Evolutionary conservation across 495 filamentous ascomycete genomes (phyloP), one percentile per base, ranked within the genome.

Genomic region (Penicillium canariense): DNA sequence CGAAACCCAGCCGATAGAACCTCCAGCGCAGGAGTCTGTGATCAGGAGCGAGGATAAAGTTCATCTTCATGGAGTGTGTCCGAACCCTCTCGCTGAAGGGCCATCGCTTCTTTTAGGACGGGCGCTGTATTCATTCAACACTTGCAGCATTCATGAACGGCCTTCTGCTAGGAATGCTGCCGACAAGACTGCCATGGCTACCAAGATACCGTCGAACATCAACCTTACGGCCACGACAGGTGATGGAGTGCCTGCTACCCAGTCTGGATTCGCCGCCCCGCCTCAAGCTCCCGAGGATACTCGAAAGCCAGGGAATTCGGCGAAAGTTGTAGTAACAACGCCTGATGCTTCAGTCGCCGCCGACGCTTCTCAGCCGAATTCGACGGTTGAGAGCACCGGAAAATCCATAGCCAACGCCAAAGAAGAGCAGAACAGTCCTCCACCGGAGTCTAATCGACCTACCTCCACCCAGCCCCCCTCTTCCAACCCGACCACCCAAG

Each of bases 401-500:
- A 68, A 64, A 44, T 28, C 59, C 12, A 61, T 53, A 1, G 39
- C 17, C 20, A 55, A 56, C 17, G 18, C 60, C 12, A 75, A 70
- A 57, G 68, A 75, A 32, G 71, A 73, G 22, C 63, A 63, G 7
- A 63, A 62, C 27, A 59, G 30, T 35, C 28, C 31, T 20, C 18
- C 28, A 15, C 54, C 62, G 10, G 68, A 77, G 49, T 67, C 76
- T 51, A 78, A 68, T 59, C 80, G 81, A 66, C 55, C 77, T 7
- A 74, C 82, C 11, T 68, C 74, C 38, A 77, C 76, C 0, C 78
- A 83, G 39, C 81, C 87, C 0, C 73, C 85, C 11, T 68, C 81
- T 17, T 69, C 90, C 2, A 84, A 81, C 15, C 92, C 93, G 10
- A 91, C 90, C 0, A 93, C 90, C 4, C 94, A 98, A 72, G 94